These are phyloP conservation scores for Nicotiana paniculata DNA, from an alignment of 257 asterid species.

Conservation along the genomic window DNA sequence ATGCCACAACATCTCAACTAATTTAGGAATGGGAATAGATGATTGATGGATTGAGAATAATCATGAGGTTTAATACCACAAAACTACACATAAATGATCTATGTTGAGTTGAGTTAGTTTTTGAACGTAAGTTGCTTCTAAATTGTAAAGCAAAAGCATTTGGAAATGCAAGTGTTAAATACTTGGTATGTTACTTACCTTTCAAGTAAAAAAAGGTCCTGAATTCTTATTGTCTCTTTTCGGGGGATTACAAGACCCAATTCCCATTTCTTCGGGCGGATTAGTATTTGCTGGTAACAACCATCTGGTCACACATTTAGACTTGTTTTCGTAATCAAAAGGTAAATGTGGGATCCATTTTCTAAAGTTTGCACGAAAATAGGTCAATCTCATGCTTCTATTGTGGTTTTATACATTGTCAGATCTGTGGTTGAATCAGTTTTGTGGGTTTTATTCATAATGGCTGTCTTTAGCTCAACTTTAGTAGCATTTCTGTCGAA, in stretches of 20 bases:
- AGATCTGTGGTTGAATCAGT: neutral
- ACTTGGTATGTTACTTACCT: neutral
- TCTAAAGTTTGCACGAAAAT: neutral
- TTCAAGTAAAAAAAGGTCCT: neutral
- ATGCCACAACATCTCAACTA: neutral
- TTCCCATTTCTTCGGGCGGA: neutral
- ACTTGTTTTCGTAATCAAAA: neutral
- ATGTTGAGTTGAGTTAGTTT: neutral
- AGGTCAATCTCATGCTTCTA: neutral
- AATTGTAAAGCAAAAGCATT: too few relatives aligned
- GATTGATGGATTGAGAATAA: neutral
- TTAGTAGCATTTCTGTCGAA: neutral
- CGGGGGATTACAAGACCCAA: neutral
- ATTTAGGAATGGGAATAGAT: neutral
- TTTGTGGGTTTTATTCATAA: neutral
- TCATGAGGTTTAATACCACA: neutral
- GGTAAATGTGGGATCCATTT: neutral
- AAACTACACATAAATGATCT: neutral
- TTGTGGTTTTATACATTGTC: neutral
- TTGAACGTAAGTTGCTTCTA: neutral
- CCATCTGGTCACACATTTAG: neutral
- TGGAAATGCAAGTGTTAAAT: neutral
- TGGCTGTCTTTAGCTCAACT: neutral
- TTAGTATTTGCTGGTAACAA: neutral
- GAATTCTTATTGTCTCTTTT: neutral